Percentiles rank a stretch among this genome's conserved stretches.
These are phyloP conservation scores for Clavariopsis aquatica DNA, from an alignment of 495 filamentous ascomycete species.

Conservation along the genomic window DNA sequence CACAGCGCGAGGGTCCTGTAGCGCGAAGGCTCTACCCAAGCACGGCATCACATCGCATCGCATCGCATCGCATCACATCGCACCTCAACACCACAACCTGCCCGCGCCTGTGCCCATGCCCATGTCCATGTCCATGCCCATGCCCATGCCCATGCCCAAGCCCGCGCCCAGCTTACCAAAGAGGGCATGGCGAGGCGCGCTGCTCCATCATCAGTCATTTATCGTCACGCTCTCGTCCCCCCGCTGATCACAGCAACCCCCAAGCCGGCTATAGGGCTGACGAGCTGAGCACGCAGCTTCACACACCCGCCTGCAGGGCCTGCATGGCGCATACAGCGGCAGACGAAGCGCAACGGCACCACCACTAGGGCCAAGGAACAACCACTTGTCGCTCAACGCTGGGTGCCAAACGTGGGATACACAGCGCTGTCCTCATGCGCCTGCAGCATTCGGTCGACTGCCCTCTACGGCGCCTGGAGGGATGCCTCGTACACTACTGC, in stretches of 20 bases:
- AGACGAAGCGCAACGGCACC: no score
- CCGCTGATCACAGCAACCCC: slow-evolving; percentile 13
- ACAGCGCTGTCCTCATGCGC: background rate
- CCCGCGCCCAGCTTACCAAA: background rate
- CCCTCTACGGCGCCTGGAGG: background rate
- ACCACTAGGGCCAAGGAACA: no score
- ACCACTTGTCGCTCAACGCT: no score
- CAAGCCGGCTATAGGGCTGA: slow-evolving; percentile 9
- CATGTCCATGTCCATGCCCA: no score
- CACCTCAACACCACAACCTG: background rate
- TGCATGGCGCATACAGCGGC: background rate
- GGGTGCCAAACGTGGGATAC: no score
- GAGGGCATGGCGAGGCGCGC: background rate
- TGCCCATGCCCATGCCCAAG: no score
- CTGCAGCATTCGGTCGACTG: background rate
- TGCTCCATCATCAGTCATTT: slow-evolving; percentile 13
- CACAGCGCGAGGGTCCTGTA: no score
- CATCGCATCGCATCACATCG: background rate
- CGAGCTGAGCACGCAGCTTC: slow-evolving; percentile 14
- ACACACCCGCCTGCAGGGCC: background rate
- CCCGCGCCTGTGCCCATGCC: no score
- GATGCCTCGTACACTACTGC: background rate
- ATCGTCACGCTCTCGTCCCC: background rate
- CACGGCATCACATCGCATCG: no score
- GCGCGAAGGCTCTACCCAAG: no score